Evolutionary conservation across 1,139 yeast species (phyloP), one percentile per base, ranked within the genome.

Genomic region (Arxiozyma heterogenica): DNA sequence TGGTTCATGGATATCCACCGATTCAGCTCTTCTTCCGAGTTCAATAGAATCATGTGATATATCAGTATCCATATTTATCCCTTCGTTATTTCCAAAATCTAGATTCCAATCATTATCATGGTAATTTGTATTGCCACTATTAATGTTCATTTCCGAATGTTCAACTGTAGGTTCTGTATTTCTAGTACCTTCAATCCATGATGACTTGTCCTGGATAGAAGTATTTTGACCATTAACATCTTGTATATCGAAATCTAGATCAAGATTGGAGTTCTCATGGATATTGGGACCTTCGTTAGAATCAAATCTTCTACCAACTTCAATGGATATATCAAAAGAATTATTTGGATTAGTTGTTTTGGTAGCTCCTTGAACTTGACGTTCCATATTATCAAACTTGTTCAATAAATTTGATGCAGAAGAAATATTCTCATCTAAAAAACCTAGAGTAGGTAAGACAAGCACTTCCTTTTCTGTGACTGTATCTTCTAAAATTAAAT

Each of bases 381-480:
- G 61, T 45, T 62, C 60, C 64, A 61, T 61, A 4, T 41, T 18
- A 39, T 52, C 53, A 25, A 45, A 50, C 11, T 43, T 9, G 7
- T 18, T 50, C 11, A 51, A 20, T 6, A 53, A 18, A 4, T 47
- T 49, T 6, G 18, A 6, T 6, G 18, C 9, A 11, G 27, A 22
- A 30, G 21, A 9, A 17, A 50, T 48, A 18, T 53, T 51, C 30
- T 64, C 64, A 47, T 58, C 51, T 44, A 67, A 53, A 60, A 85
- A 76, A 50, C 77, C 76, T 60, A 85, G 73, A 45, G 83, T 85
- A 47, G 82, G 86, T 61, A 81, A 84, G 59, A 77, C 79, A 50
- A 86, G 72, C 60, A 88, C 79, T 64, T 89, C 95, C 50, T 82
- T 78, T 54, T 84, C 88, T 0, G 96, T 85, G 46, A 89, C 84